phyloP scores from a whole-genome alignment of 2,329 filamentous ascomycete genomes.

The Gnomoniopsis sp. region DNA sequence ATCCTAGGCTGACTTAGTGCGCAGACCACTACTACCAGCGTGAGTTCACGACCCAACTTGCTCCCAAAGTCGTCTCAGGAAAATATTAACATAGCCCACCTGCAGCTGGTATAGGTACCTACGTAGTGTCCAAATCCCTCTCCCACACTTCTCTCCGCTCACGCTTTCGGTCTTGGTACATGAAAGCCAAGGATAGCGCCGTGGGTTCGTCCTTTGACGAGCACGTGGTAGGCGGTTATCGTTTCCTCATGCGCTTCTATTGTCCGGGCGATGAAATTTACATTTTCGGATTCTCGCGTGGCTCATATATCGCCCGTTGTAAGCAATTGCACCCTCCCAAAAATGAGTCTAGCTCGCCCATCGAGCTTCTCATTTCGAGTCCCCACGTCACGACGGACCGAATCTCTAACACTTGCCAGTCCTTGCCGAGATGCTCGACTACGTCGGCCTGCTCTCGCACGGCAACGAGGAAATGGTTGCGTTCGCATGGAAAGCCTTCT shows the following conservation, averaged over 20 bases:
- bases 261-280: slow-evolving; percentile 62
- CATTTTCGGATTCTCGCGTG: slow-evolving; percentile 72
- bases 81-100: slow-evolving; percentile 9
- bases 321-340: too few species aligned
- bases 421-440: slow-evolving; percentile 79
- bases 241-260: slow-evolving; percentile 74
- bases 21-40: slow-evolving; percentile 60
- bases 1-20: not conserved
- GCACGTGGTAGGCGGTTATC: slow-evolving; percentile 80
- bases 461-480: slow-evolving; percentile 83
- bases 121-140: slow-evolving; percentile 59
- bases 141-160: slow-evolving; percentile 54
- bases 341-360: too few species aligned
- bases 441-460: slow-evolving; percentile 73
- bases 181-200: slow-evolving; percentile 74
- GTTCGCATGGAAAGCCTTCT: slow-evolving; percentile 81
- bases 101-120: slow-evolving; percentile 68
- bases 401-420: slow-evolving; percentile 27
- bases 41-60: slow-evolving; percentile 28
- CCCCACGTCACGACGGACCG: too few species aligned
- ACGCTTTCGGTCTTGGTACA: slow-evolving; percentile 62
- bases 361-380: too few species aligned
- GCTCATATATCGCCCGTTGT: slow-evolving; percentile 68
- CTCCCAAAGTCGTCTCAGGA: not conserved
- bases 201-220: slow-evolving; percentile 77